phyloP scores from a whole-genome alignment of 306 rosid genomes.

The Ziziphus jujuba region DNA sequence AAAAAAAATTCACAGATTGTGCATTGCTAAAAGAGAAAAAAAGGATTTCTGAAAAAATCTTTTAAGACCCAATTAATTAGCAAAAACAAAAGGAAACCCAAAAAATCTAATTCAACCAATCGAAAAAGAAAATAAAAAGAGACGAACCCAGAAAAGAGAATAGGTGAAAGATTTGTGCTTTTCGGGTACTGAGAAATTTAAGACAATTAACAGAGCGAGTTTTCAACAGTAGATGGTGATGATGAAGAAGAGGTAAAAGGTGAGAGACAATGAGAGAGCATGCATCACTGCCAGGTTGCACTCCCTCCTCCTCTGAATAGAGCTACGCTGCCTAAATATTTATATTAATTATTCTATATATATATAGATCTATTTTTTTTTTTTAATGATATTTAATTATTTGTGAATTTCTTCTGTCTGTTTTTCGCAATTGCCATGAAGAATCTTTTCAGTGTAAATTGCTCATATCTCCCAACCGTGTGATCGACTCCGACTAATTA shows the following conservation, averaged over 20 bases:
- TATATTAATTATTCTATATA: neutral
- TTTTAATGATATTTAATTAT: too few species aligned
- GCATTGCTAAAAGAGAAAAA: neutral
- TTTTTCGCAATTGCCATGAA: too few species aligned
- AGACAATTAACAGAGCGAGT: neutral
- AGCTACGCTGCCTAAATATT: neutral
- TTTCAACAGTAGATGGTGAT: neutral
- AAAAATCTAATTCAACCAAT: constrained; percentile 7
- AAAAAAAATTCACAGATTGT: neutral
- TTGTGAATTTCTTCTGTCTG: too few species aligned
- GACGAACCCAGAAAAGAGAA: neutral
- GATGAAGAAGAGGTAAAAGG: neutral
- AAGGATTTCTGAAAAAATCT: neutral
- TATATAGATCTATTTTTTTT: neutral
- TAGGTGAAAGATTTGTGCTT: neutral
- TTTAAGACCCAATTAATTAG: neutral
- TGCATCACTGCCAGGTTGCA: constrained; percentile 40
- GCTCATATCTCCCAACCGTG: neutral
- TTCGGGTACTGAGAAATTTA: neutral
- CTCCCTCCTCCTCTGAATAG: neutral
- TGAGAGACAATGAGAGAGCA: constrained; percentile 13
- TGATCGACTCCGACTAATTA: neutral
- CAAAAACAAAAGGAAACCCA: neutral
- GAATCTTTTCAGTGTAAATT: neutral
- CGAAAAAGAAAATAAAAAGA: neutral